A percentile compares a stretch with the other conserved stretches of the same genome.
phyloP scores from a whole-genome alignment of 148 eudicot genomes.

The Rheum nobile region DNA sequence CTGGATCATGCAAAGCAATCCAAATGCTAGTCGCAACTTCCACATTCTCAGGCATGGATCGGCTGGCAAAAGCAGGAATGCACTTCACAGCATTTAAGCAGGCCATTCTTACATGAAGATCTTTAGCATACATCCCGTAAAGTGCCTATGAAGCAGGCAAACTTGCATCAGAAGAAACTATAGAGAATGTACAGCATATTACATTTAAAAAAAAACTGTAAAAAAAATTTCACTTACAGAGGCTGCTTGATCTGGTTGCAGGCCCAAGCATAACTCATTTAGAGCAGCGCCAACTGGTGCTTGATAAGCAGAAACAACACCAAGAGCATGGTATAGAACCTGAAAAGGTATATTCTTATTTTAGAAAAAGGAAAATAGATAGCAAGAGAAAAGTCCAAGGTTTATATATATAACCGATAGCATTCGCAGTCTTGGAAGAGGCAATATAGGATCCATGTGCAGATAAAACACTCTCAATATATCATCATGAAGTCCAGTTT shows the following conservation, averaged over 20 bases:
- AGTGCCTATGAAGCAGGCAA: conserved; percentile 47
- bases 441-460: conserved; percentile 86
- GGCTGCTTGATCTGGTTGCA: conserved; percentile 73
- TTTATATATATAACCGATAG: conserved; percentile 52
- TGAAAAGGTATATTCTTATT: conserved; percentile 14
- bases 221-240: conserved; percentile 39
- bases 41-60: conserved; percentile 62
- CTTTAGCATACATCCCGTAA: conserved; percentile 87
- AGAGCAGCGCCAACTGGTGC: conserved; percentile 76
- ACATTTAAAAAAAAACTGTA: conserved; percentile 2
- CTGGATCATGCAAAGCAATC: conserved; percentile 93
- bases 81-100: conserved; percentile 94
- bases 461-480: conserved; percentile 69
- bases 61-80: conserved; percentile 78
- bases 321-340: conserved; percentile 94
- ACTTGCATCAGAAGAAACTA: background rate
- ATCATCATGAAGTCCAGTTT: conserved; percentile 81
- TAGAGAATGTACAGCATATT: conserved; percentile 4
- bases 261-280: conserved; percentile 91
- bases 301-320: conserved; percentile 79
- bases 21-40: conserved; percentile 88
- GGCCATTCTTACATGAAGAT: conserved; percentile 83
- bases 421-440: conserved; percentile 92
- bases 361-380: conserved; percentile 13
- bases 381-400: conserved; percentile 3